phyloP scores from a whole-genome alignment of 2,329 filamentous ascomycete genomes.

The Tolypocladium endophyticum region DNA sequence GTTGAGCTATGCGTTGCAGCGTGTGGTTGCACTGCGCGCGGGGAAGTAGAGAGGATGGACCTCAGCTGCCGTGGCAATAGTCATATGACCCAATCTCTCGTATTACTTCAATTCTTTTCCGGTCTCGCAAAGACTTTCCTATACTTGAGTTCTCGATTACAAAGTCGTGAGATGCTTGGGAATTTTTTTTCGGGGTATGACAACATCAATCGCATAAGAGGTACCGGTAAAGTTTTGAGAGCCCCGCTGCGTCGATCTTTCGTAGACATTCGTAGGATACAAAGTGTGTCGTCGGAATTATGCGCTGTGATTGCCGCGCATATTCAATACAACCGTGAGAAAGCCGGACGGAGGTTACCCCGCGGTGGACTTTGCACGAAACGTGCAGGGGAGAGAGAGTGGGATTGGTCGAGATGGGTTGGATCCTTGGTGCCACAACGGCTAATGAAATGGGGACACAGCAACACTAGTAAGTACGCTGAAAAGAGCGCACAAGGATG shows the following conservation, averaged over 20 bases:
- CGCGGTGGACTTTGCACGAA: background rate
- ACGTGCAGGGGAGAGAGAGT: background rate
- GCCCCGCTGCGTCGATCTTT: too few species aligned
- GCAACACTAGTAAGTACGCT: too few species aligned
- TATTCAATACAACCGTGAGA: too few species aligned
- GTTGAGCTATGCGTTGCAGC: background rate
- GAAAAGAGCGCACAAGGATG: background rate
- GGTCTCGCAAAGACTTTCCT: background rate
- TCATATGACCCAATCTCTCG: background rate
- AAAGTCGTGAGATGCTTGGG: background rate
- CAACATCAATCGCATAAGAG: too few species aligned
- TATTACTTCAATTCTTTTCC: background rate
- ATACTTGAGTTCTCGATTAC: background rate
- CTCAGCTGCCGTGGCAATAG: background rate
- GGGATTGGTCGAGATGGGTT: background rate
- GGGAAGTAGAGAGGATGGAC: background rate
- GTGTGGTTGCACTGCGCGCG: background rate
- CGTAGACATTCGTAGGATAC: too few species aligned
- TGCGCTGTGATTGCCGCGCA: too few species aligned
- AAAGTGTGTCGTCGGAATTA: too few species aligned
- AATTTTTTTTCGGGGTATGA: too few species aligned
- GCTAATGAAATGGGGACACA: too few species aligned
- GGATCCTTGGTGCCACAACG: too few species aligned
- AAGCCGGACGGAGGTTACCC: too few species aligned
- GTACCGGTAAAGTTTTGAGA: too few species aligned